A percentile compares a stretch with the other conserved stretches of the same genome.
Conservation (phyloP, 129 eudicot species). For the Deinandra increscens region DNA sequence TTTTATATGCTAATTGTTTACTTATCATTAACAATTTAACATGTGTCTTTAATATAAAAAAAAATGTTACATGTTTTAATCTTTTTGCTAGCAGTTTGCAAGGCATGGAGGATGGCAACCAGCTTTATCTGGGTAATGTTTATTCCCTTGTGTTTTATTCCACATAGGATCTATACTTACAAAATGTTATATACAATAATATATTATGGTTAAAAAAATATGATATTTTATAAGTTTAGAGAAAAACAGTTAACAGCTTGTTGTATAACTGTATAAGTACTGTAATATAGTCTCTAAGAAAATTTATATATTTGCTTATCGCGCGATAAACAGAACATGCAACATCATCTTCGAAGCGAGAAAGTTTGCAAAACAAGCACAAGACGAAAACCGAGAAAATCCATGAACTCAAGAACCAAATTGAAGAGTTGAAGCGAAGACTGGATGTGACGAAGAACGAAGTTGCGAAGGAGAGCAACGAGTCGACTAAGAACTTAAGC, state of each 20-base stretch:
- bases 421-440: constrained; percentile 21
- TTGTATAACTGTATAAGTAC: no score
- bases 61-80: not conserved
- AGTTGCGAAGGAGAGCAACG: constrained; percentile 18
- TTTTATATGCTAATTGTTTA: not conserved
- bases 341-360: constrained; percentile 24
- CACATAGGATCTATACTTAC: not conserved
- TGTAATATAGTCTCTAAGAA: not conserved
- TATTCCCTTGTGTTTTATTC: not conserved
- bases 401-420: constrained; percentile 35
- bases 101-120: constrained; percentile 26
- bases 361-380: constrained; percentile 27
- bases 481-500: constrained; percentile 25
- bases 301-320: not conserved
- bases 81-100: constrained; percentile 18
- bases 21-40: no score
- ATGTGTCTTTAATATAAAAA: no score
- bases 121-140: constrained; percentile 15
- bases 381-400: constrained; percentile 30
- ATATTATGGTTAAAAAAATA: no score
- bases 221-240: no score
- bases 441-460: constrained; percentile 29
- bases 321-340: constrained; percentile 7
- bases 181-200: no score
- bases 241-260: no score